Percentiles rank a stretch among this genome's conserved stretches.
Evolutionary conservation across 1,284 basidiomycete genomes (phyloP).

Genomic region (Somion occarium): DNA sequence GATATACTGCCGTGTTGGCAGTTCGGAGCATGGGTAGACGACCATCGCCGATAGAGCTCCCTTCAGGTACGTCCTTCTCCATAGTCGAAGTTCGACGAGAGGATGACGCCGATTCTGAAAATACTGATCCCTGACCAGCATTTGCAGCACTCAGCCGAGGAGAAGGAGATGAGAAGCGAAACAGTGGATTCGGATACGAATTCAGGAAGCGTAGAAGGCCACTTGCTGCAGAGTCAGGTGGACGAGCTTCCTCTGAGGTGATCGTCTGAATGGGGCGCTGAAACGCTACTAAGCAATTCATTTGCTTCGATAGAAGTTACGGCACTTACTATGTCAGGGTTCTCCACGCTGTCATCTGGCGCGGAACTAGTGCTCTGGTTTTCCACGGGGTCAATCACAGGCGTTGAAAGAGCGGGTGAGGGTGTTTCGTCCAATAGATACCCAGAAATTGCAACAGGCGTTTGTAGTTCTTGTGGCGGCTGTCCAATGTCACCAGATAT

Average conservation of each 20-base stretch:
- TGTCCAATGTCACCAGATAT: constrained; percentile 43
- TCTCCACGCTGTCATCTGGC: background rate
- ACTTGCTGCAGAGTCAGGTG: constrained; percentile 22
- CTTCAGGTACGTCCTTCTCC: constrained; percentile 3
- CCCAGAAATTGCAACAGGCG: constrained; percentile 61
- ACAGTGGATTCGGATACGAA: constrained; percentile 39
- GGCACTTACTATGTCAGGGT: background rate
- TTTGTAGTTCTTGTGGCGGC: constrained; percentile 56
- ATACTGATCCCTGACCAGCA: background rate
- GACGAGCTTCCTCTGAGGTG: constrained; percentile 15
- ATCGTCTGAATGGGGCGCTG: background rate
- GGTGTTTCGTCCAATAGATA: constrained; percentile 44
- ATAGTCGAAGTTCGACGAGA: constrained; percentile 10
- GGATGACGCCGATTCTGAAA: background rate
- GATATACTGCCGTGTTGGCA: constrained; percentile 23
- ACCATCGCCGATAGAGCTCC: background rate
- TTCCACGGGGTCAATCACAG: constrained; percentile 15
- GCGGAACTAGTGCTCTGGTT: constrained; percentile 20
- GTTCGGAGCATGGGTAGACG: background rate
- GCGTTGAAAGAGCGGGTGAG: constrained; percentile 20
- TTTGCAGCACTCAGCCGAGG: constrained; percentile 8
- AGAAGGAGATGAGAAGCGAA: constrained; percentile 29
- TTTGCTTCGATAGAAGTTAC: background rate
- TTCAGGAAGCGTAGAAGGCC: constrained; percentile 41
- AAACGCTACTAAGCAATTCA: background rate